Evolutionary conservation across 345 rosid species (phyloP).

Genomic region (Noccaea caerulescens): DNA sequence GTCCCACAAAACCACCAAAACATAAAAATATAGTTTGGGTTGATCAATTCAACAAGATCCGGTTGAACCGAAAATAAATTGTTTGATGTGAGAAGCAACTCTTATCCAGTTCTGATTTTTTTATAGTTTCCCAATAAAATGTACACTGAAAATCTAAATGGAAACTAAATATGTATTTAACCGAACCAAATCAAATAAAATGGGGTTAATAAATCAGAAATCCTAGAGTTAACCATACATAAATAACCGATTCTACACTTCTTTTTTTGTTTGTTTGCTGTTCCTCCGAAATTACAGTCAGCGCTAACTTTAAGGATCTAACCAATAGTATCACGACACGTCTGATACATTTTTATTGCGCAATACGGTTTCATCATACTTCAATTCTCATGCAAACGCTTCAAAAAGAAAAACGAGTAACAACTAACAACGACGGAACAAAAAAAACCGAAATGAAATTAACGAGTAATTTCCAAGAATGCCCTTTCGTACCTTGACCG

Average conservation of each 20-base stretch:
- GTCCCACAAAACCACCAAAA: not conserved
- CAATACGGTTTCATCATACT: not conserved
- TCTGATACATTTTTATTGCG: not conserved
- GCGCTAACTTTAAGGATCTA: not conserved
- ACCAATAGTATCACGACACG: constrained; percentile 7
- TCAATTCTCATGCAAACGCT: constrained; percentile 27
- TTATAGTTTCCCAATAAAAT: not conserved
- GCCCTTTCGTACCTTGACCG: constrained; percentile 71
- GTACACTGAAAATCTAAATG: not conserved
- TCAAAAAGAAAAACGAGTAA: not conserved
- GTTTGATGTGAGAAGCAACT: not conserved
- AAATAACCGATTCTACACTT: too few species aligned
- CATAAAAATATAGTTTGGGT: not conserved
- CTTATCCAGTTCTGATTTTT: not conserved
- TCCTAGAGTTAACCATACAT: too few species aligned
- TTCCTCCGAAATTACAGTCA: not conserved
- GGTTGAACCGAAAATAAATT: not conserved
- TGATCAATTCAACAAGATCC: not conserved
- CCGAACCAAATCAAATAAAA: not conserved
- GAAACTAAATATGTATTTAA: not conserved
- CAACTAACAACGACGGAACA: not conserved
- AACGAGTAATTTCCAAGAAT: not conserved
- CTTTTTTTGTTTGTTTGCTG: too few species aligned
- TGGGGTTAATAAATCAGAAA: not conserved
- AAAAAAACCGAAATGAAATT: not conserved